Conservation (phyloP, 805 yeast species). For the Starmerella bombi region DNA sequence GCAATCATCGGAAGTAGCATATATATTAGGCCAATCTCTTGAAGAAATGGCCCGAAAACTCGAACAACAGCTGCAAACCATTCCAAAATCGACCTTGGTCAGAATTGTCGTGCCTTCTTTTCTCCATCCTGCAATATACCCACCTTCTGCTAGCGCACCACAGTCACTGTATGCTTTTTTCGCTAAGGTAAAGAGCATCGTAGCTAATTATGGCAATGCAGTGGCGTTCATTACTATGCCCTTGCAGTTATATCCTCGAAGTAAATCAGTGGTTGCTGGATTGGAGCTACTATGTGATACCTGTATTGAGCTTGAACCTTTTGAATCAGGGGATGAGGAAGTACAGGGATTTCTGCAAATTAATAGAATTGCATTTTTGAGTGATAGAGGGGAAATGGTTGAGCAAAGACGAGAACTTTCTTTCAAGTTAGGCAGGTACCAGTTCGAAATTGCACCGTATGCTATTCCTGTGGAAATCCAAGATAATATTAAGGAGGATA, state of each 20-base stretch:
- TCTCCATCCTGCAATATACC: constrained; percentile 63
- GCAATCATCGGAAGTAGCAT: constrained; percentile 14
- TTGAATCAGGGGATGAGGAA: constrained; percentile 42
- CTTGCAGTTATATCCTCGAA: constrained; percentile 50
- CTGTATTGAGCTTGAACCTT: constrained; percentile 65
- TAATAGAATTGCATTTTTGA: constrained; percentile 53
- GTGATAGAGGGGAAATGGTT: constrained; percentile 71
- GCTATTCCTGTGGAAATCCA: constrained; percentile 93
- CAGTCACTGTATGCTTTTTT: constrained; percentile 45
- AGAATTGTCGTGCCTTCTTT: constrained; percentile 66
- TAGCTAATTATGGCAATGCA: constrained; percentile 40
- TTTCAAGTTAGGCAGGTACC: constrained; percentile 69
- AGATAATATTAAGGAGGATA: not conserved
- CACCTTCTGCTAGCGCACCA: constrained; percentile 37
- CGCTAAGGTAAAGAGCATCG: constrained; percentile 38
- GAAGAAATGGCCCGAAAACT: constrained; percentile 32
- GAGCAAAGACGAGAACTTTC: constrained; percentile 64
- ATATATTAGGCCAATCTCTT: constrained; percentile 17
- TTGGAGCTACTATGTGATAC: constrained; percentile 53
- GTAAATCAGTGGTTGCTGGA: constrained; percentile 34
- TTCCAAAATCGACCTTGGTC: constrained; percentile 33
- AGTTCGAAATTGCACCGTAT: constrained; percentile 84
- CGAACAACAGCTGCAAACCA: constrained; percentile 29
- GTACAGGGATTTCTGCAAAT: constrained; percentile 64
- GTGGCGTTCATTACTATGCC: constrained; percentile 46